Percentiles rank a stretch among this genome's conserved stretches.
phyloP scores from a whole-genome alignment of 257 asterid genomes.

The Solanum raphanifolium region DNA sequence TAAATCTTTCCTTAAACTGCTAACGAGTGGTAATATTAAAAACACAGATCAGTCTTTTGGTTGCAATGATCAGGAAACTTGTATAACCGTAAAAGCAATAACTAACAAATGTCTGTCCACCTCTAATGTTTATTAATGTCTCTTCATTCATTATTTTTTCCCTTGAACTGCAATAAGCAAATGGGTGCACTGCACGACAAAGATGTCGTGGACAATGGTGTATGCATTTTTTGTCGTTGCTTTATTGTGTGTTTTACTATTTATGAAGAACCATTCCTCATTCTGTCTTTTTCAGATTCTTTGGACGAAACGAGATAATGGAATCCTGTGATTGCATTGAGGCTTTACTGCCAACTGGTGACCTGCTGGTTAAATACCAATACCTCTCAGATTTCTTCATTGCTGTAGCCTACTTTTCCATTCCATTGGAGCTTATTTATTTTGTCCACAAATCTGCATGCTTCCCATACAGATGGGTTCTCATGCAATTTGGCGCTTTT shows the following conservation, averaged over 20 bases:
- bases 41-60: not conserved
- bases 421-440: constrained; percentile 62
- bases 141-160: not conserved
- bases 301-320: constrained; percentile 12
- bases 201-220: not conserved
- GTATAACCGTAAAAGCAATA: not conserved
- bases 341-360: constrained; percentile 58
- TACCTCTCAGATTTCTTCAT: constrained; percentile 60
- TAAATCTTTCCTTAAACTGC: not conserved
- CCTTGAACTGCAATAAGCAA: not conserved
- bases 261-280: not conserved
- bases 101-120: not conserved
- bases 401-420: constrained; percentile 67
- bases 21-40: not conserved
- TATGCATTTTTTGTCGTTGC: not conserved
- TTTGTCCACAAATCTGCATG: constrained; percentile 52
- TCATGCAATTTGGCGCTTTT: constrained; percentile 67
- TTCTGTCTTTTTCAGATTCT: constrained; percentile 17
- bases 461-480: constrained; percentile 77
- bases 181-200: not conserved
- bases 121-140: not conserved
- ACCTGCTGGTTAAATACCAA: constrained; percentile 54
- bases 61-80: not conserved
- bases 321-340: constrained; percentile 60
- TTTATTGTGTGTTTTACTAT: not conserved